phyloP scores from a whole-genome alignment of 2,329 filamentous ascomycete genomes.

The Esteya vermicola region DNA sequence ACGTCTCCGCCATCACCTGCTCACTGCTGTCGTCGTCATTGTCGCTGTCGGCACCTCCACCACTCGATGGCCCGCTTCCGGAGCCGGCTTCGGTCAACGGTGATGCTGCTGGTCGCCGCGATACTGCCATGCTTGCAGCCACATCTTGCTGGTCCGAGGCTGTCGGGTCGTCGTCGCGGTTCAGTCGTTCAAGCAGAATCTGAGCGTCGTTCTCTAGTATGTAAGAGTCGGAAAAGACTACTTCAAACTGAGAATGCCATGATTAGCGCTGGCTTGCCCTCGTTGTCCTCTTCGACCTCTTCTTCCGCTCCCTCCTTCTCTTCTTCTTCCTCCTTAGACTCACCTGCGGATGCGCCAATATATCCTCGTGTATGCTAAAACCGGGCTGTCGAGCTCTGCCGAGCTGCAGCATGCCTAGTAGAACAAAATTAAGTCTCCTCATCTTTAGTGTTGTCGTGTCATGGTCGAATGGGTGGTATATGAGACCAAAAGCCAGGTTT shows the following conservation, averaged over 20 bases:
- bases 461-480: constrained; percentile 12
- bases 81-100: too few species aligned
- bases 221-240: constrained; percentile 60
- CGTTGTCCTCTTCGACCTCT: constrained; percentile 21
- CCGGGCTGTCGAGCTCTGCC: constrained; percentile 33
- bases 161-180: constrained; percentile 15
- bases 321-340: too few species aligned
- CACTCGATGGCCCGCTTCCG: too few species aligned
- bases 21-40: constrained; percentile 18
- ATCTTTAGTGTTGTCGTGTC: constrained; percentile 25
- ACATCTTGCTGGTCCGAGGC: too few species aligned
- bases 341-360: constrained; percentile 81
- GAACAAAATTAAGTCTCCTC: constrained; percentile 31
- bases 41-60: constrained; percentile 11
- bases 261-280: background rate
- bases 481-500: background rate
- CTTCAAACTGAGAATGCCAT: constrained; percentile 50
- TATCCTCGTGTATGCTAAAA: constrained; percentile 81
- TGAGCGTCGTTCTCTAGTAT: constrained; percentile 58
- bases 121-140: too few species aligned
- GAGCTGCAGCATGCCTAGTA: constrained; percentile 30
- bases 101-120: constrained; percentile 1
- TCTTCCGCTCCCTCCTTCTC: constrained; percentile 27
- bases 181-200: constrained; percentile 34
- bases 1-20: constrained; percentile 31